Percentiles rank a stretch among this genome's conserved stretches.
These are phyloP conservation scores for Lanmaoa pseudosensibilis DNA, from an alignment of 768 basidiomycete species.

Conservation along the genomic window DNA sequence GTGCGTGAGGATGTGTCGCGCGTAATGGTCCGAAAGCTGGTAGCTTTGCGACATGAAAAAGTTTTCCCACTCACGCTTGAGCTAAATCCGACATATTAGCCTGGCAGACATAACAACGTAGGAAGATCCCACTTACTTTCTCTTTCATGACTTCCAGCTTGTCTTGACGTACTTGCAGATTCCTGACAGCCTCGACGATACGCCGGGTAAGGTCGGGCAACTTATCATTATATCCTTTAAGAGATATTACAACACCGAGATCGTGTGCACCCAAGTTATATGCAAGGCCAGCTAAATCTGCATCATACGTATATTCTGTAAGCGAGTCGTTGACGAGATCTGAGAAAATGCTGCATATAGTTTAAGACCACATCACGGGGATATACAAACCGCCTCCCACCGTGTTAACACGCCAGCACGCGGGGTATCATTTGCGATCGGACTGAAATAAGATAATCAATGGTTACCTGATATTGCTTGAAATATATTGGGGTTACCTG, in stretches of 20 bases:
- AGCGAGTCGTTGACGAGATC: constrained; percentile 88
- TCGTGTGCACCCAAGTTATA: constrained; percentile 66
- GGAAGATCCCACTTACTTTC: constrained; percentile 49
- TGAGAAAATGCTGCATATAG: constrained; percentile 59
- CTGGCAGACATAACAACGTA: background rate
- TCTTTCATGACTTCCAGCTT: constrained; percentile 83
- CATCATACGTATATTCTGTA: constrained; percentile 89
- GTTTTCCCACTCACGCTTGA: constrained; percentile 79
- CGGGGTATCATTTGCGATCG: constrained; percentile 59
- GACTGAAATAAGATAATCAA: constrained; percentile 38
- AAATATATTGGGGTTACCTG: constrained; percentile 45
- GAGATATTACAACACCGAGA: constrained; percentile 64
- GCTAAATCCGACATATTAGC: constrained; percentile 40
- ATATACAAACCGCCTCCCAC: constrained; percentile 35
- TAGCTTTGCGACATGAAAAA: constrained; percentile 86
- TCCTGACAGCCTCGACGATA: constrained; percentile 68
- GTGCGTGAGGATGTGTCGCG: constrained; percentile 67
- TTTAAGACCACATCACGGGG: background rate
- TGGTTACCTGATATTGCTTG: background rate
- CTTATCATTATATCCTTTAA: constrained; percentile 93
- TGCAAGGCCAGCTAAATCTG: constrained; percentile 83
- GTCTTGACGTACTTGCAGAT: constrained; percentile 62
- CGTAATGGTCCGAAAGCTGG: constrained; percentile 73
- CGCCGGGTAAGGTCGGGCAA: constrained; percentile 68
- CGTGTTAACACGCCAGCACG: constrained; percentile 72